Base-by-base conservation (phyloP, 768 basidiomycete species). In the Lactifluus hygrophoroides region DNA sequence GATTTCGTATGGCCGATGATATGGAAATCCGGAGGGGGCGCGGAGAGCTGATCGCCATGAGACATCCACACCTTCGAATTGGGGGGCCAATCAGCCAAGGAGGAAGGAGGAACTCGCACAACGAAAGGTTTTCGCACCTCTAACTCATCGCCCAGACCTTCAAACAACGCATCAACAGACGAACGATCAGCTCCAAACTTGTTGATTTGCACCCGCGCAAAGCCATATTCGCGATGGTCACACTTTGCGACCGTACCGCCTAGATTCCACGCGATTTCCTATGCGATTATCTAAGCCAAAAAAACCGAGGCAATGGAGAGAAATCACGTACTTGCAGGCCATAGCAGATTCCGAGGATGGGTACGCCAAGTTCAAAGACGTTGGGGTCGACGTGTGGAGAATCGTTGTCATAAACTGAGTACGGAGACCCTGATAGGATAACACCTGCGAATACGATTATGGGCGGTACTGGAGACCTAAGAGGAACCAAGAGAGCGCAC, bases 31-130 rank as follows among this genome's bases (percentile, higher is more conserved):
- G 84, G 73, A 16, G 95, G 96, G 2, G 88, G 80, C 49, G 78
- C 81, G 27, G 84, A 87, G 34, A 98, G 80, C 64, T 95, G 92
- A 72, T 98, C 96, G 11, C 94, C 94, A 69, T 99, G 96, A 17
- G 95, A 97, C 96, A 98, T 98, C 96, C 96, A 98, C 50, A 98
- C 95, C 95, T 98, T 61, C 4, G 25, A 14, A 37, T n/a, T n/a
- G n/a, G n/a, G n/a, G n/a, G n/a, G n/a, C n/a, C n/a, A n/a, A n/a
- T n/a, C n/a, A n/a, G n/a, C n/a, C n/a, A n/a, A n/a, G n/a, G n/a
- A n/a, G n/a, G n/a, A n/a, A n/a, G n/a, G n/a, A n/a, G n/a, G n/a
- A n/a, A n/a, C n/a, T n/a, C n/a, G n/a, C n/a, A n/a, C n/a, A n/a
- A n/a, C n/a, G n/a, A n/a, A n/a, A n/a, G n/a, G n/a, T n/a, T n/a